Percentiles rank a stretch among this genome's conserved stretches.
Conservation (phyloP, 106 monocot species). For the Cymbidium sinense region DNA sequence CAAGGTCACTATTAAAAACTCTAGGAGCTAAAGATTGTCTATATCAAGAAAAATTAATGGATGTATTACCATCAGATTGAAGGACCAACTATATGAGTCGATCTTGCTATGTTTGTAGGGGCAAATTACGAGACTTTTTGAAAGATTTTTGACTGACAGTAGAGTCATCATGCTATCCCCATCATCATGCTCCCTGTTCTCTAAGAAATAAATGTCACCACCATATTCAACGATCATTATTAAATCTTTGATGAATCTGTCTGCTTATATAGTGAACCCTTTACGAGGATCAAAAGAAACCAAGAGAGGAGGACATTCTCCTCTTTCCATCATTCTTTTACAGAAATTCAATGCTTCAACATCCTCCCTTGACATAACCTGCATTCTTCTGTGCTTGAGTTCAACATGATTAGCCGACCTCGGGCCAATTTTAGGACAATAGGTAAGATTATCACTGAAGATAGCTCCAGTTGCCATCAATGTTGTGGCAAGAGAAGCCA, state of each 20-base stretch:
- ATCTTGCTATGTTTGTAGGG: slow-evolving; percentile 89
- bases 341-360: slow-evolving; percentile 56
- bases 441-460: slow-evolving; percentile 85
- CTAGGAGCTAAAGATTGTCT: too few relatives aligned
- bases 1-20: too few relatives aligned
- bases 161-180: slow-evolving; percentile 99
- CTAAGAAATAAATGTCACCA: slow-evolving; percentile 86
- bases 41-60: too few relatives aligned
- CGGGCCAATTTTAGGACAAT: slow-evolving; percentile 53
- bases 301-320: slow-evolving; percentile 81
- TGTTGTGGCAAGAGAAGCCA: slow-evolving; percentile 92
- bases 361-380: slow-evolving; percentile 80
- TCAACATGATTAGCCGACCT: slow-evolving; percentile 54
- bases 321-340: slow-evolving; percentile 86
- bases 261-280: slow-evolving; percentile 94
- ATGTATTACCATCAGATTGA: too few relatives aligned
- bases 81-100: too few relatives aligned
- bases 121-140: slow-evolving; percentile 85
- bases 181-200: slow-evolving; percentile 68
- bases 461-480: slow-evolving; percentile 52
- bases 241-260: slow-evolving; percentile 75
- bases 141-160: slow-evolving; percentile 42
- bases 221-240: slow-evolving; percentile 84
- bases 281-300: slow-evolving; percentile 72
- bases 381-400: slow-evolving; percentile 80